Evolutionary conservation across 768 basidiomycete species (phyloP), one percentile per base, ranked within the genome.

Genomic region (Pisolithus sp.): DNA sequence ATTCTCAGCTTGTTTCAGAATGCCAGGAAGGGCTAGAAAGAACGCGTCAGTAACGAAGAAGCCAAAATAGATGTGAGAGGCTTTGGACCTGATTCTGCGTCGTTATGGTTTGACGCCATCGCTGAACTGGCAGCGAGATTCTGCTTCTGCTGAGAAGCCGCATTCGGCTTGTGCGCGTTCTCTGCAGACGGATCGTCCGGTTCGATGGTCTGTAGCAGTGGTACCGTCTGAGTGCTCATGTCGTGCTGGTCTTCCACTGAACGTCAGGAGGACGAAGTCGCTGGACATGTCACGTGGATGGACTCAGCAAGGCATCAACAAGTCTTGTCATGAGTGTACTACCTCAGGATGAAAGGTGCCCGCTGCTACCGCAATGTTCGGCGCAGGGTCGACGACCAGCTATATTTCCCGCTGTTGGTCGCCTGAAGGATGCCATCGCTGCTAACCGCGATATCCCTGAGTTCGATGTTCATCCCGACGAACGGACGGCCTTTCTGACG

Each of bases 141-240:
- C 49, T 83, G 72, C 20, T 83, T 82, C 23, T 68, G 47, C 46
- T 59, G 61, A 28, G 66, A 54, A 47, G 62, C 57, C 56, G 68
- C 55, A 53, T 63, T 60, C 13, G 52, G 13, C 50, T 62, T 66
- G 48, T 62, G 57, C 53, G 66, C 51, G 40, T 60, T 60, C 50
- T 71, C 64, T 42, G 62, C 38, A 49, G 62, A 46, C 48, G 72
- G 73, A 40, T 92, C 91, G 67, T 95, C 93, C 28, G 93, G 82
- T 66, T 94, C 93, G 51, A 95, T 95, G 31, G 87, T 89, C 53
- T 85, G 77, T 43, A 91, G 73, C 46, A 91, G 72, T 20, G 88
- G 86, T 34, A 13, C 31, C 28, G 82, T 76, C 26, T 76, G 71
- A 48, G 71, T 73, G 69, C 77, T 81, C 84, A 85, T 86, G 18